These are phyloP conservation scores for Plantago coronopus DNA, from an alignment of 305 asterid species.

Conservation along the genomic window DNA sequence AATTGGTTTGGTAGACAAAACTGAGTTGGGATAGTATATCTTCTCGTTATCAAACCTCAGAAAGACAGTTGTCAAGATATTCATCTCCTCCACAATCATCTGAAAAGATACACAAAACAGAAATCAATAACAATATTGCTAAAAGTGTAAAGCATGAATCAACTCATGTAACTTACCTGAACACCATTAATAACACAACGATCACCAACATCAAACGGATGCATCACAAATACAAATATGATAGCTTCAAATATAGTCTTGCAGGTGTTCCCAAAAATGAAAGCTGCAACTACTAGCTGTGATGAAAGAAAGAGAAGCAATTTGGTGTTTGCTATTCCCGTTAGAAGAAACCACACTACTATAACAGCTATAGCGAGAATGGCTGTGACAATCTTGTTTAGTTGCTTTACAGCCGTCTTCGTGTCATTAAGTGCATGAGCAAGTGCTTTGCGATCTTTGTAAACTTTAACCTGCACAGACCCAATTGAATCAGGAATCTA, in stretches of 20 bases:
- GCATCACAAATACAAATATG: constrained; percentile 89
- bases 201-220: constrained; percentile 91
- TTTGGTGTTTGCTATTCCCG: constrained; percentile 72
- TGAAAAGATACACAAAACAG: constrained; percentile 24
- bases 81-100: constrained; percentile 90
- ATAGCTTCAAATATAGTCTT: constrained; percentile 84
- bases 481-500: constrained; percentile 5
- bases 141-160: constrained; percentile 6
- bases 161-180: constrained; percentile 46
- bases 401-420: constrained; percentile 71
- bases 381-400: constrained; percentile 53
- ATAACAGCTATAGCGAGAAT: constrained; percentile 46
- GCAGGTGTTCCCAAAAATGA: constrained; percentile 86
- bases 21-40: constrained; percentile 68
- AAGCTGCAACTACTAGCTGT: constrained; percentile 69
- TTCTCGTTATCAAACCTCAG: constrained; percentile 60
- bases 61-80: constrained; percentile 70
- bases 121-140: constrained; percentile 12
- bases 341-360: constrained; percentile 70
- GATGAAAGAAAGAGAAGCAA: constrained; percentile 69
- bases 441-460: constrained; percentile 65
- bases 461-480: constrained; percentile 61
- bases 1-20: constrained; percentile 70
- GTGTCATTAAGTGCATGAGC: constrained; percentile 78
- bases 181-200: constrained; percentile 74